phyloP scores from a whole-genome alignment of 768 basidiomycete genomes.

The Russula vinacea region DNA sequence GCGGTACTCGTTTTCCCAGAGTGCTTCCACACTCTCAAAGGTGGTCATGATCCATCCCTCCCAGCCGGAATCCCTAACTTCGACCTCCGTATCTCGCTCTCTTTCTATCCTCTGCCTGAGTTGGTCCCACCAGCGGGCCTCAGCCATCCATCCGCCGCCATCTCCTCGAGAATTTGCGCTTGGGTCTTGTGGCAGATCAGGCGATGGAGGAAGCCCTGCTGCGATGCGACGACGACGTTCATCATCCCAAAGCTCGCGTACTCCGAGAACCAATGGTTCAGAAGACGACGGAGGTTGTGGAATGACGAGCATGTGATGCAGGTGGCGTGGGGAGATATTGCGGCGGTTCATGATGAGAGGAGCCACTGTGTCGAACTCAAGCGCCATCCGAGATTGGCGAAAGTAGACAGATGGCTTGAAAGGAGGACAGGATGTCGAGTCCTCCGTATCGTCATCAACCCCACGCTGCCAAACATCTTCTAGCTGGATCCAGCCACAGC shows the following conservation, averaged over 20 bases:
- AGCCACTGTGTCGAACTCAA: conserved; percentile 83
- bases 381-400: conserved; percentile 61
- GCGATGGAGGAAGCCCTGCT: conserved; percentile 68
- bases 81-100: conserved; percentile 38
- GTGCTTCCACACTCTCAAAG: conserved; percentile 84
- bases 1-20: conserved; percentile 68
- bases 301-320: conserved; percentile 65
- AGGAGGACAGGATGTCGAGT: conserved; percentile 36
- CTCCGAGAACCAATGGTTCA: conserved; percentile 80
- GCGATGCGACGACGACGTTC: conserved; percentile 72
- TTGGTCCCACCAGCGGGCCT: conserved; percentile 74
- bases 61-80: conserved; percentile 46
- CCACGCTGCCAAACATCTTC: conserved; percentile 62
- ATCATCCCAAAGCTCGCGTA: conserved; percentile 95
- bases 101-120: conserved; percentile 58
- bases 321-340: conserved; percentile 56
- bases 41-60: conserved; percentile 77
- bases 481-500: conserved; percentile 86
- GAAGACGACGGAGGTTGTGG: conserved; percentile 49
- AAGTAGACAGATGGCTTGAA: conserved; percentile 57
- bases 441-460: conserved; percentile 33
- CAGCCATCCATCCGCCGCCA: conserved; percentile 65
- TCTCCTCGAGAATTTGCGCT: conserved; percentile 58
- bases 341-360: conserved; percentile 86
- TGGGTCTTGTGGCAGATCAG: conserved; percentile 66